These are phyloP conservation scores for Stachybotrys echinatus DNA, from an alignment of 2,329 filamentous ascomycete genomes.

Conservation along the genomic window DNA sequence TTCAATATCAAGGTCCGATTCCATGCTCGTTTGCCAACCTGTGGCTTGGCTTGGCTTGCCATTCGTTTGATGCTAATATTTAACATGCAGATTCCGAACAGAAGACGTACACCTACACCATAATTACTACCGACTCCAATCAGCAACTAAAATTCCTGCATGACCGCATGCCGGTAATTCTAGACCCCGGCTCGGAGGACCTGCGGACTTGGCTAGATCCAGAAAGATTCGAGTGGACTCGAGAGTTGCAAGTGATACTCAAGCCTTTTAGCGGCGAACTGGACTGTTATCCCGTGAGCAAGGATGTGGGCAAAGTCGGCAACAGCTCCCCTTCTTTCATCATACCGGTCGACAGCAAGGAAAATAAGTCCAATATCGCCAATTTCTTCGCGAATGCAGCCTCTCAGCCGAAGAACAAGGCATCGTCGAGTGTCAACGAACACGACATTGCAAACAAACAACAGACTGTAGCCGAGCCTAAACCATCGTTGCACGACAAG, in stretches of 20 bases:
- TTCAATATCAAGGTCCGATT: constrained; percentile 65
- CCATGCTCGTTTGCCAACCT: background rate
- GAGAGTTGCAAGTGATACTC: constrained; percentile 72
- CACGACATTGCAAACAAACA: background rate
- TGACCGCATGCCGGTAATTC: constrained; percentile 90
- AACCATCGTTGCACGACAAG: constrained; percentile 9
- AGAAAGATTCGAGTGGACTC: constrained; percentile 63
- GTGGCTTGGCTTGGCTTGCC: background rate
- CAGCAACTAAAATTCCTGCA: constrained; percentile 81
- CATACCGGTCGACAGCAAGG: constrained; percentile 73
- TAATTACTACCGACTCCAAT: constrained; percentile 89
- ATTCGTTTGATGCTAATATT: no score
- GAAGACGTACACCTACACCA: constrained; percentile 81
- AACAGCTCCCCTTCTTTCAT: constrained; percentile 84
- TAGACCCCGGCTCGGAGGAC: constrained; percentile 68
- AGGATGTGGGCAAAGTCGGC: constrained; percentile 90
- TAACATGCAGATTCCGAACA: constrained; percentile 42
- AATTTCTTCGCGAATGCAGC: constrained; percentile 75
- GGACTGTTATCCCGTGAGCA: constrained; percentile 79
- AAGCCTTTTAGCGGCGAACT: constrained; percentile 74
- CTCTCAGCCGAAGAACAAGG: constrained; percentile 25
- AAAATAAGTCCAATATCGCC: constrained; percentile 89
- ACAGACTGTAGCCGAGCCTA: background rate
- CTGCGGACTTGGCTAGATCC: constrained; percentile 79
- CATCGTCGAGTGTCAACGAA: constrained; percentile 3